These are phyloP conservation scores for Pyrus hybrid DNA, from an alignment of 331 rosid genomes.

Conservation along the genomic window DNA sequence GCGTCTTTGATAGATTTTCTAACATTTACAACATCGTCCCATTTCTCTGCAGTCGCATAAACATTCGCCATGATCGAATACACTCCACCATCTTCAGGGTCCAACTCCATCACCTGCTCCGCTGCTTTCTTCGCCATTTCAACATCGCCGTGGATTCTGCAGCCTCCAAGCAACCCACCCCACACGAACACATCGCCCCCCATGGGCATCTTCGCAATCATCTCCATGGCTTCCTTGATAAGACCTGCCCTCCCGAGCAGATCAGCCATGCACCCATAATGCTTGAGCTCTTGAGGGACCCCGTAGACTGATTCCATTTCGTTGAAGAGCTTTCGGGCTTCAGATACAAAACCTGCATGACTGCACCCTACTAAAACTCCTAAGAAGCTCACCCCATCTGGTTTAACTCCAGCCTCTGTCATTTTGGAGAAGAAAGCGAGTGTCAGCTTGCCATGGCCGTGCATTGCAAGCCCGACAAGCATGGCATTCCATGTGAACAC, in stretches of 20 bases:
- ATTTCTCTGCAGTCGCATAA: constrained; percentile 54
- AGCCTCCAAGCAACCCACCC: constrained; percentile 85
- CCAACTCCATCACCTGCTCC: constrained; percentile 50
- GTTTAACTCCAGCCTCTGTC: constrained; percentile 36
- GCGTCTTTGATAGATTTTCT: constrained; percentile 39
- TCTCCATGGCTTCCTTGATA: constrained; percentile 53
- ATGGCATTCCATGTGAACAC: constrained; percentile 72
- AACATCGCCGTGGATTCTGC: constrained; percentile 71
- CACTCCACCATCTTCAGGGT: constrained; percentile 78
- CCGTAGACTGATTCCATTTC: constrained; percentile 54
- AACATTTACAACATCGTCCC: constrained; percentile 59
- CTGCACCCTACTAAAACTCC: constrained; percentile 77
- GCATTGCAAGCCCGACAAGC: constrained; percentile 67
- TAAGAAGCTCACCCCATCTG: constrained; percentile 66
- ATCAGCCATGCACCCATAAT: constrained; percentile 89
- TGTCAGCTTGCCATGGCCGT: constrained; percentile 42
- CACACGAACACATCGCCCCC: constrained; percentile 72
- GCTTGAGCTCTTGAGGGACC: constrained; percentile 51
- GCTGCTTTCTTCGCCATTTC: constrained; percentile 70
- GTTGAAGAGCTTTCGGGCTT: constrained; percentile 51
- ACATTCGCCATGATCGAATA: constrained; percentile 72
- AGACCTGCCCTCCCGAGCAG: constrained; percentile 70
- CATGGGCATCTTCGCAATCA: constrained; percentile 62
- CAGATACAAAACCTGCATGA: constrained; percentile 55
- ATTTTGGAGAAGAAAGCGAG: constrained; percentile 39